A percentile compares a stretch with the other conserved stretches of the same genome.
Evolutionary conservation across 2,329 filamentous ascomycete genomes (phyloP).

Genomic region (Cryphonectria radicalis): DNA sequence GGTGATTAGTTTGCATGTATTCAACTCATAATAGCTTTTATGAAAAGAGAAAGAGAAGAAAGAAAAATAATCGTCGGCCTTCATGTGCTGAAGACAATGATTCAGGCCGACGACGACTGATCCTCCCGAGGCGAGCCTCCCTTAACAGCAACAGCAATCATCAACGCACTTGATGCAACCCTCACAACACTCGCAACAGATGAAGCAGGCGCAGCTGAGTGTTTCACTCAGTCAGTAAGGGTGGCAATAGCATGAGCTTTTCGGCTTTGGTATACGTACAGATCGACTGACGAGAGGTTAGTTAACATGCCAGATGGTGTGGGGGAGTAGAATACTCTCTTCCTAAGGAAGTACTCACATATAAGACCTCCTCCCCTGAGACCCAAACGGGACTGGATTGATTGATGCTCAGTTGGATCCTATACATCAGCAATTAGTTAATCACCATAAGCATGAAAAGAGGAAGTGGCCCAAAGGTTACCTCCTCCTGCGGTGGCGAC

Average conservation of each 20-base stretch:
- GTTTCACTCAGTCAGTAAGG: not conserved
- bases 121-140: not conserved
- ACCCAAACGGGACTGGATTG: not conserved
- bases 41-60: not conserved
- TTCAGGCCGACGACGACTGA: not conserved
- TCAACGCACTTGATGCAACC: constrained; percentile 6
- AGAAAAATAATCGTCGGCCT: not conserved
- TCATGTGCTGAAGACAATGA: not conserved
- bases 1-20: not conserved
- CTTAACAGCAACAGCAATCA: constrained; percentile 15
- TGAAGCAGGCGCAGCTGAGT: constrained; percentile 13
- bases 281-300: not conserved
- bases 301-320: not conserved
- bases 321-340: not conserved
- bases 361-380: constrained; percentile 13
- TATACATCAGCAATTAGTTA: not conserved
- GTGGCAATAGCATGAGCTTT: not conserved
- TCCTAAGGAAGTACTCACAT: constrained; percentile 1
- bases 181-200: constrained; percentile 15
- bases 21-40: not conserved
- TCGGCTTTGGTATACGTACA: not conserved
- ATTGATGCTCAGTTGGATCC: not conserved
- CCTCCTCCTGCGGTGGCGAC: not conserved
- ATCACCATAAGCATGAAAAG: not conserved
- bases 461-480: not conserved